Evolutionary conservation across 495 filamentous ascomycete genomes (phyloP), one percentile per base, ranked within the genome.

Genomic region (Xylaria palmicola): DNA sequence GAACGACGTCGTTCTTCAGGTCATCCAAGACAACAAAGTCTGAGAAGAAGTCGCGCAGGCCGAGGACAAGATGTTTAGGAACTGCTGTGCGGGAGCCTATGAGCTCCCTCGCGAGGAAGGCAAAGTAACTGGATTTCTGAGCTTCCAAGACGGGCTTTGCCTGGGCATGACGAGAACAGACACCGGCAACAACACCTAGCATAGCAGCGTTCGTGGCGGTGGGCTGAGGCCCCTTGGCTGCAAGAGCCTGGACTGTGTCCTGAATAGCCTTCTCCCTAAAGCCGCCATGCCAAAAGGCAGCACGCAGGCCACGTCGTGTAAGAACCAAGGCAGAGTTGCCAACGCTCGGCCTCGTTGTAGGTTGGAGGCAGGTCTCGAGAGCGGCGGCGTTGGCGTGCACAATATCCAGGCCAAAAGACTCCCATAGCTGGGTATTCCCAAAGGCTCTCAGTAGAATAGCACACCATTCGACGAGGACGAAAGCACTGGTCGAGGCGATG

Each of bases 401-500:
- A 15, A 90, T 68, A 20, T 89, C 82, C 47, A 87, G 73, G 15
- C 88, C 89, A 65, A 82, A 85, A 51, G 79, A 78, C n/a, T 89
- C 80, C 82, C 90, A 91, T 39, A 74, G 72, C 29, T 71, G 78
- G 59, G 70, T 83, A 58, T 75, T 78, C 56, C 71, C 80, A 43
- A 81, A 72, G 49, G 84, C 78, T 67, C 89, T 86, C 41, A 94
- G 75, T 12, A 96, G 73, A 60, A 92, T 69, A 48, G 86, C 90
- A 69, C 87, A 90, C 94, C 92, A 98, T 68, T 93, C 90, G 12
- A 93, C 78, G 62, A 98, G 77, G n/a, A 96, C 90, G 66, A 97
- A 93, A 1, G 92, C 90, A 68, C 86, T 92, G 22, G 84, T 82
- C 1, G 90, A 75, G 22, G 93, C 90, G 62, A 98, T 84, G 27